phyloP scores from a whole-genome alignment of 768 basidiomycete genomes.

The Psilocybe cubensis region DNA sequence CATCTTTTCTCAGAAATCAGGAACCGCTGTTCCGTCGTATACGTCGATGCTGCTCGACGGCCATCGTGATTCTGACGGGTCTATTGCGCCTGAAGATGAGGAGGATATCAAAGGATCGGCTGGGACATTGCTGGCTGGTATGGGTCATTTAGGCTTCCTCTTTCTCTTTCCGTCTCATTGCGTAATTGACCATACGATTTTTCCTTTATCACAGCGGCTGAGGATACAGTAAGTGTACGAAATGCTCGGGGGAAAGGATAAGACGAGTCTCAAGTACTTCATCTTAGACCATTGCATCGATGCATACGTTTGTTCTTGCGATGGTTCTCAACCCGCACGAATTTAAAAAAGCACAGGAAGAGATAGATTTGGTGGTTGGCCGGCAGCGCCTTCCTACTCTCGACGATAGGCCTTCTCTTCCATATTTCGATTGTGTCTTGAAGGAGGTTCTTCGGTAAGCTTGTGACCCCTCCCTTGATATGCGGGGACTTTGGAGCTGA shows the following conservation, averaged over 20 bases:
- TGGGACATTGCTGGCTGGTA: constrained; percentile 54
- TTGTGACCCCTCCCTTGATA: neutral
- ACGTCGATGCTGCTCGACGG: constrained; percentile 47
- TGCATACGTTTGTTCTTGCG: constrained; percentile 54
- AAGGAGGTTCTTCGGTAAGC: constrained; percentile 52
- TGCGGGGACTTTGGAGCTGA: neutral
- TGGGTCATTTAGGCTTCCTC: constrained; percentile 11
- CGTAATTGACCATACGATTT: constrained; percentile 17
- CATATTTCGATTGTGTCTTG: constrained; percentile 50
- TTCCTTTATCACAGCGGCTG: constrained; percentile 16
- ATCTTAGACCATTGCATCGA: constrained; percentile 50
- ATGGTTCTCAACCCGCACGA: constrained; percentile 58
- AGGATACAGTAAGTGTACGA: constrained; percentile 31
- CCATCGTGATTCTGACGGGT: constrained; percentile 37
- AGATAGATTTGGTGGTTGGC: constrained; percentile 53
- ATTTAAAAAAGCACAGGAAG: constrained; percentile 49
- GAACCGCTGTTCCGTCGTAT: constrained; percentile 46
- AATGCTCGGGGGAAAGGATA: neutral
- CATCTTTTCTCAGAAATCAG: constrained; percentile 35
- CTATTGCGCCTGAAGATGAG: constrained; percentile 44
- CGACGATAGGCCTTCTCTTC: constrained; percentile 44
- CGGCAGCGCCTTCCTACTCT: constrained; percentile 49
- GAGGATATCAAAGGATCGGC: constrained; percentile 61
- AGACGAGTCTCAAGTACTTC: neutral
- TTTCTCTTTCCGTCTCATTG: constrained; percentile 9